Base-by-base conservation (phyloP, 495 filamentous ascomycete genomes). In the Opeltia flavorubescens region DNA sequence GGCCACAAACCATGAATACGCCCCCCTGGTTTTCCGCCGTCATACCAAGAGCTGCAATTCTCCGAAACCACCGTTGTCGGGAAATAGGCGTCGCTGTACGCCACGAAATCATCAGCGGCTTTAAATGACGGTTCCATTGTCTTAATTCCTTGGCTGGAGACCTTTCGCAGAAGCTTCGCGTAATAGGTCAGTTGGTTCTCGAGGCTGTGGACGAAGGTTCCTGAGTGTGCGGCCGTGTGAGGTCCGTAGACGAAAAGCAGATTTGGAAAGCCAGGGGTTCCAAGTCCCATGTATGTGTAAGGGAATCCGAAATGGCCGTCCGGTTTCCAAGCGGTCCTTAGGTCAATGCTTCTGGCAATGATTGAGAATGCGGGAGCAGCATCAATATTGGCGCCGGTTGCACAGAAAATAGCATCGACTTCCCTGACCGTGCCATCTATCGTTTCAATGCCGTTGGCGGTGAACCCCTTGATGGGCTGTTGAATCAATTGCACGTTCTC, bases 41-140 rank as follows among this genome's bases (percentile, higher is more conserved):
- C 83, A 55, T 81, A 81, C 82, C 82, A 86, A 2, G 71, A 77
- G 39, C 71, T 74, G 61, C 82, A 86, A 47, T 73, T 70, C 29
- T 76, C 74, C 0, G 74, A 68, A 60, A 76, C 68, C 2, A 81
- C 79, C 3, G 76, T 81, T 18, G 66, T 67, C 6, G 65, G 64
- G 55, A 81, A 80, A 58, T 79, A 83, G 5, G 68, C 62, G 55
- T 81, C 77, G 33, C 66, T 69, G 58, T 77, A 78, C 26, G 72
- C 66, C 29, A 78, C 59, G 49, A 81, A 83, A 39, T 81, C 78
- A 47, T 81, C 75, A 0, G 78, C 63, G 0, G 78, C 80, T 29
- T 61, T 48, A 33, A 63, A 53, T 2, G 66, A 69, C 0, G 80
- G 79, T 0, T 48, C 52, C 4, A 84, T 69, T n/a, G 71, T 59